Evolutionary conservation across 2,329 filamentous ascomycete genomes (phyloP).

Genomic region (Fusarium protoensiforme): DNA sequence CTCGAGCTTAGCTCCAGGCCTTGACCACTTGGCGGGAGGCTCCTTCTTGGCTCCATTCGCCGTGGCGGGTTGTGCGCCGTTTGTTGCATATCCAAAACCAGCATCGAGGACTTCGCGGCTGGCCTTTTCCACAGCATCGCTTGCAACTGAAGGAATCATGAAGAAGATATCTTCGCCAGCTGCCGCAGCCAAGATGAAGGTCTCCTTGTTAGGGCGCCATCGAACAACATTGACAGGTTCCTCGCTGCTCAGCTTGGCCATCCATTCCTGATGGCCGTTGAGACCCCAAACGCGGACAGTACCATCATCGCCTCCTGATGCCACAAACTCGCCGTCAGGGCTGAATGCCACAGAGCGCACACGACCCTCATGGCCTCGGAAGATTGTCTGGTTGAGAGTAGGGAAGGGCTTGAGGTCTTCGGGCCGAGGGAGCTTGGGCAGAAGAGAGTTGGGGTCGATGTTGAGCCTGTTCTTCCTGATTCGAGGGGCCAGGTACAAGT

Average conservation of each 20-base stretch:
- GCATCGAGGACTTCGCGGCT: slow-evolving; percentile 83
- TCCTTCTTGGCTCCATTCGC: slow-evolving; percentile 74
- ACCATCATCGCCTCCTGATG: slow-evolving; percentile 94
- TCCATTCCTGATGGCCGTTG: slow-evolving; percentile 90
- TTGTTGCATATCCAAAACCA: slow-evolving; percentile 93
- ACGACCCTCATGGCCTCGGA: slow-evolving; percentile 87
- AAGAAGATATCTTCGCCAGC: slow-evolving; percentile 88
- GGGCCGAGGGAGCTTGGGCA: slow-evolving; percentile 92
- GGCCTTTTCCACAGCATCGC: slow-evolving; percentile 77
- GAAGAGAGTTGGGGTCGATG: slow-evolving; percentile 91
- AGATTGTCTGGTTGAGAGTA: slow-evolving; percentile 87
- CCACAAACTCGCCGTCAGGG: slow-evolving; percentile 85
- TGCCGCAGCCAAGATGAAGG: slow-evolving; percentile 84
- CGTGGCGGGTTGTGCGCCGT: slow-evolving; percentile 66
- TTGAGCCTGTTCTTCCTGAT: slow-evolving; percentile 94
- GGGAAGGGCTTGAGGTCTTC: slow-evolving; percentile 96
- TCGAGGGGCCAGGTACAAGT: slow-evolving; percentile 93
- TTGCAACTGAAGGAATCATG: slow-evolving; percentile 79
- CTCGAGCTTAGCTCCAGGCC: slow-evolving; percentile 79
- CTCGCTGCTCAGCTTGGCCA: slow-evolving; percentile 79
- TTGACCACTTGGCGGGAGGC: slow-evolving; percentile 82
- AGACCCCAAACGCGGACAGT: slow-evolving; percentile 92
- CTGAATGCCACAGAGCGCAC: slow-evolving; percentile 88
- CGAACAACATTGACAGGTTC: slow-evolving; percentile 85
- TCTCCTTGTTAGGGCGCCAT: slow-evolving; percentile 88